Evolutionary conservation across 371 early-diverging fungal species (phyloP).

Genomic region (Rozella allomycis): DNA sequence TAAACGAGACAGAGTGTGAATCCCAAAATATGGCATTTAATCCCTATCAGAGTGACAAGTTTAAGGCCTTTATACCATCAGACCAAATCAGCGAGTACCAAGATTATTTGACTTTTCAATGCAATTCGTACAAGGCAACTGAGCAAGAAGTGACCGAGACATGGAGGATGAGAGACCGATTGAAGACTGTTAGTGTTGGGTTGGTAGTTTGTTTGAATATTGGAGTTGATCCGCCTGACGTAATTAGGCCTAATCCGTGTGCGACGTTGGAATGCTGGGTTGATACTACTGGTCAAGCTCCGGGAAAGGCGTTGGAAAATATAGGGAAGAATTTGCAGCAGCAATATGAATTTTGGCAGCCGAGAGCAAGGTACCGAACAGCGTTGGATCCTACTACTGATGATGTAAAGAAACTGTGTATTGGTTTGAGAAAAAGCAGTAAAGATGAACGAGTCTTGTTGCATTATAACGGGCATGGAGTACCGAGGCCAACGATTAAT

Average conservation of each 20-base stretch:
- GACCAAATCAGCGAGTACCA: too few species aligned
- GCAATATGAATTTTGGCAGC: slow-evolving; percentile 78
- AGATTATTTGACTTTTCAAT: too few species aligned
- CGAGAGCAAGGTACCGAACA: slow-evolving; percentile 57
- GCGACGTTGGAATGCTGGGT: slow-evolving; percentile 87
- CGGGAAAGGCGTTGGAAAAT: slow-evolving; percentile 55
- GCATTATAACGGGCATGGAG: slow-evolving; percentile 95
- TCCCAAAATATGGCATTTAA: too few species aligned
- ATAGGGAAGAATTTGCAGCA: slow-evolving; percentile 71
- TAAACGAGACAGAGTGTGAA: too few species aligned
- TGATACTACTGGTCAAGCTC: slow-evolving; percentile 59
- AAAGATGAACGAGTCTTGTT: slow-evolving; percentile 85
- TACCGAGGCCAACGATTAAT: slow-evolving; percentile 77
- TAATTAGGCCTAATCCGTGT: slow-evolving; percentile 63
- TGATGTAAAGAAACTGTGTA: slow-evolving; percentile 68
- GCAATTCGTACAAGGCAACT: too few species aligned
- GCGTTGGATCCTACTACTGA: slow-evolving; percentile 74
- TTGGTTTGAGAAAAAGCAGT: slow-evolving; percentile 51
- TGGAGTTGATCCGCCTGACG: slow-evolving; percentile 87
- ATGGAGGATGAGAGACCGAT: slow-evolving; percentile 36
- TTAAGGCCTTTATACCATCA: too few species aligned
- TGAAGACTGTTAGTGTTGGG: slow-evolving; percentile 35
- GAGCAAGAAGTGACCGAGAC: too few species aligned
- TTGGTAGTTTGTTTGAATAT: slow-evolving; percentile 82
- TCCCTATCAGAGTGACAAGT: too few species aligned